Conservation (phyloP, 495 filamentous ascomycete genomes). For the Annulohypoxylon nitens region DNA sequence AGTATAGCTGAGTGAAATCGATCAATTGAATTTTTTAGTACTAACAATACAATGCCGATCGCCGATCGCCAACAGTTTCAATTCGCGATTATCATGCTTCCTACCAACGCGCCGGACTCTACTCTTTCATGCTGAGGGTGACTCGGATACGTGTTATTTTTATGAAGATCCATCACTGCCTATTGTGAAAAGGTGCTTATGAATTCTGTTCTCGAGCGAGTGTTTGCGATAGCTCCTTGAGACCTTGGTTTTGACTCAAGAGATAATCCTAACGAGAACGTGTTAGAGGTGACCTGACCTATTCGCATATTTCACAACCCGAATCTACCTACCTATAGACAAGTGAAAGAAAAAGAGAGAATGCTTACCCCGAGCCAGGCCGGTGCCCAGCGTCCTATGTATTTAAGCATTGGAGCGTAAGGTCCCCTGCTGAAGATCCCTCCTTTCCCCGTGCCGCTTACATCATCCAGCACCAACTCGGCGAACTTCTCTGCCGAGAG, state of each 20-base stretch:
- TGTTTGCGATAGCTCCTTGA: slow-evolving; percentile 50
- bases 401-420: not conserved
- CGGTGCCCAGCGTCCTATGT: not conserved
- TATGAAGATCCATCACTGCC: too few relatives aligned
- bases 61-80: too few relatives aligned
- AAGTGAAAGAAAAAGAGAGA: not conserved
- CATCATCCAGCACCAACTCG: not conserved
- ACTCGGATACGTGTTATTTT: too few relatives aligned
- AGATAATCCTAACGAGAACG: not conserved
- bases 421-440: not conserved
- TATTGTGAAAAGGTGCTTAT: too few relatives aligned
- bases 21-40: too few relatives aligned
- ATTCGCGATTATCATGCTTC: too few relatives aligned
- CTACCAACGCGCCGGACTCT: too few relatives aligned
- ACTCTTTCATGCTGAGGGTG: too few relatives aligned
- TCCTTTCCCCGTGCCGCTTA: not conserved
- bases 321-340: too few relatives aligned
- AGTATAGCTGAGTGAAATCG: too few relatives aligned
- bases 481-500: not conserved
- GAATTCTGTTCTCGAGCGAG: too few relatives aligned
- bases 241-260: not conserved
- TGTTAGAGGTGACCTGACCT: not conserved
- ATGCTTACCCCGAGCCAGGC: not conserved
- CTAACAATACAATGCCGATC: too few relatives aligned
- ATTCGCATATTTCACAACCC: not conserved